Percentiles rank a stretch among this genome's conserved stretches.
Conservation (phyloP, 2,329 filamentous ascomycete species). For the Aspergillus novofumigatus region DNA sequence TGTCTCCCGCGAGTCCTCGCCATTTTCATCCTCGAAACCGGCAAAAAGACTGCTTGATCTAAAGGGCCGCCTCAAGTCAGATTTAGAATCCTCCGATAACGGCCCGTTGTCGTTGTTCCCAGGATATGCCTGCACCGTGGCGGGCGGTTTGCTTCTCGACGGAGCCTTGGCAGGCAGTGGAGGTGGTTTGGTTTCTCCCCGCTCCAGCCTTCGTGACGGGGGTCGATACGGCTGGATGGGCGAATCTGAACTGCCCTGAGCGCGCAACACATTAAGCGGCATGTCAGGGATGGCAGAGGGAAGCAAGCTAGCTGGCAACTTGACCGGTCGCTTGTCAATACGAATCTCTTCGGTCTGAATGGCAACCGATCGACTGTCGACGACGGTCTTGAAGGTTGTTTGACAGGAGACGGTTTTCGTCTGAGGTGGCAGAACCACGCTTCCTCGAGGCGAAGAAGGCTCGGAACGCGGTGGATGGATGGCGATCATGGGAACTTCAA, state of each 20-base stretch:
- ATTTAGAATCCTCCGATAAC: conserved; percentile 54
- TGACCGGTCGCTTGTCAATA: conserved; percentile 70
- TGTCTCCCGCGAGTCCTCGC: conserved; percentile 34
- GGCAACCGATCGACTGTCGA: conserved; percentile 50
- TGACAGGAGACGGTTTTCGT: conserved; percentile 81
- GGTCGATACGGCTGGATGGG: conserved; percentile 32
- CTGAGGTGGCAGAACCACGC: conserved; percentile 71
- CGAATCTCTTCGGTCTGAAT: conserved; percentile 91
- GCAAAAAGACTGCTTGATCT: conserved; percentile 82
- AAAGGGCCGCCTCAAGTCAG: conserved; percentile 64
- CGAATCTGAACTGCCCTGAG: conserved; percentile 17
- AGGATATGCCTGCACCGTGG: conserved; percentile 64
- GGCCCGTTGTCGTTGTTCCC: conserved; percentile 79
- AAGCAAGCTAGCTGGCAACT: conserved; percentile 71
- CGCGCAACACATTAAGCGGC: conserved; percentile 26
- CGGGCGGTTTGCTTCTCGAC: conserved; percentile 22
- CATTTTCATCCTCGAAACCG: conserved; percentile 69
- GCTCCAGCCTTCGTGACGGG: conserved; percentile 31
- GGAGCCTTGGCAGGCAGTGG: conserved; percentile 30
- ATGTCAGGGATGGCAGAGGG: conserved; percentile 68
- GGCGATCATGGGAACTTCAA: conserved; percentile 77
- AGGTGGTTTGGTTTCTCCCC: conserved; percentile 21
- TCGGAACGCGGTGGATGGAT: conserved; percentile 84
- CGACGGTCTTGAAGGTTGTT: conserved; percentile 54
- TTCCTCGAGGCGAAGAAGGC: conserved; percentile 71